phyloP scores from a whole-genome alignment of 163 green algal species.

The Coccomyxa subellipsoidea region DNA sequence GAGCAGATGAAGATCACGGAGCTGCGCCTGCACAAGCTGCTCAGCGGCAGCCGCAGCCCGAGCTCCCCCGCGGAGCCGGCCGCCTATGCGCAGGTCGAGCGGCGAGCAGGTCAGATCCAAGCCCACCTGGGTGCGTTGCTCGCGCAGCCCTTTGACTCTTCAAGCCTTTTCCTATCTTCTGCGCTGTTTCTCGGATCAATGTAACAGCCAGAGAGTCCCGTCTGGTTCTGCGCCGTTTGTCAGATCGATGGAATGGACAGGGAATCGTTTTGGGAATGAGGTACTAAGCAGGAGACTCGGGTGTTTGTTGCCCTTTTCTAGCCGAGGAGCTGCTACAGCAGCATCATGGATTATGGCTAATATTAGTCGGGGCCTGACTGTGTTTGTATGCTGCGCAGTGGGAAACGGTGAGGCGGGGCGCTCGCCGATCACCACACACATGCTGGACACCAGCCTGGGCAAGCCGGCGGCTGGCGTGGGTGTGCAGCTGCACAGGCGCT shows the following conservation, averaged over 20 bases:
- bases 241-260: too few relatives aligned
- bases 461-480: conserved; percentile 67
- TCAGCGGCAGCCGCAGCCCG: background rate
- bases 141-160: background rate
- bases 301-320: too few relatives aligned
- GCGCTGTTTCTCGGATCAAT: too few relatives aligned
- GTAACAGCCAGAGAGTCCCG: too few relatives aligned
- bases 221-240: too few relatives aligned
- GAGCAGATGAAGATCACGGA: conserved; percentile 97
- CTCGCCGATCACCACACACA: conserved; percentile 92
- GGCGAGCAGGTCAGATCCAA: conserved; percentile 56
- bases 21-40: conserved; percentile 69
- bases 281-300: too few relatives aligned
- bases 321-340: background rate
- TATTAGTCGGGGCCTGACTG: too few relatives aligned
- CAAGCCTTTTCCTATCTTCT: background rate
- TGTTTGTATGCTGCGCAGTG: background rate
- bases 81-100: conserved; percentile 17
- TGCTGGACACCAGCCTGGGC: conserved; percentile 84
- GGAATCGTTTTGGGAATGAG: too few relatives aligned
- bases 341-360: too few relatives aligned
- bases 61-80: background rate
- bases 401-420: background rate
- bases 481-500: conserved; percentile 58
- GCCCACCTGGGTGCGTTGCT: conserved; percentile 43